Evolutionary conservation across 352 stramenopile genomes (phyloP).

Genomic region (Globisporangium viniferum): DNA sequence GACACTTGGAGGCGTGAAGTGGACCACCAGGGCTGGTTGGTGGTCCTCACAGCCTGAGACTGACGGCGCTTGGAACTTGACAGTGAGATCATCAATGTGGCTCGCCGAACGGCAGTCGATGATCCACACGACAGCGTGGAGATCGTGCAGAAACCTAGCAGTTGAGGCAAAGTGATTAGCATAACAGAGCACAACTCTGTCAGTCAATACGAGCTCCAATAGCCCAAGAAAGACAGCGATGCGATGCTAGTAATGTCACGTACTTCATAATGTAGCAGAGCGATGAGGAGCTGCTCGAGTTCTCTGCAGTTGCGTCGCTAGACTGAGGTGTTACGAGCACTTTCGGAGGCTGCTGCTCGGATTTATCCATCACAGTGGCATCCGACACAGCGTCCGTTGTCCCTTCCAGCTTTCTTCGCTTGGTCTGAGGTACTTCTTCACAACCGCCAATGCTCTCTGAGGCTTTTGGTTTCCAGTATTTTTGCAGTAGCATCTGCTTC

Average conservation of each 20-base stretch:
- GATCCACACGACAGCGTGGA: conserved; percentile 52
- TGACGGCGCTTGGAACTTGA: conserved; percentile 17
- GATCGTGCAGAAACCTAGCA: conserved; percentile 20
- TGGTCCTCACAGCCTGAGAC: conserved; percentile 28
- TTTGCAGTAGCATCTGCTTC: conserved; percentile 53
- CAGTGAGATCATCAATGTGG: conserved; percentile 28
- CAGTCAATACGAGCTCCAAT: no score
- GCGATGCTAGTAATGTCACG: not conserved
- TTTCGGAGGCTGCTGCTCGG: not conserved
- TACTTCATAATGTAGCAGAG: conserved; percentile 42
- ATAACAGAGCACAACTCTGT: no score
- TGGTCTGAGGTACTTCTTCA: not conserved
- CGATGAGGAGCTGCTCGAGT: not conserved
- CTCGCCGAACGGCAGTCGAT: conserved; percentile 38
- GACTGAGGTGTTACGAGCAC: conserved; percentile 8
- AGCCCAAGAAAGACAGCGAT: no score
- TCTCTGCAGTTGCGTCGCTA: not conserved
- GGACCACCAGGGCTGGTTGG: conserved; percentile 43
- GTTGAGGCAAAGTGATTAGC: not conserved
- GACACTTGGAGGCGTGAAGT: conserved; percentile 43
- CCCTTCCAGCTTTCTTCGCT: conserved; percentile 15
- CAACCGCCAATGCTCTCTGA: not conserved
- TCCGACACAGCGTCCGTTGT: conserved; percentile 25
- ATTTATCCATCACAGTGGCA: not conserved
- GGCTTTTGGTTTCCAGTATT: conserved; percentile 29